Evolutionary conservation across 2,329 filamentous ascomycete genomes (phyloP).

Genomic region (Fusarium euwallaceae): DNA sequence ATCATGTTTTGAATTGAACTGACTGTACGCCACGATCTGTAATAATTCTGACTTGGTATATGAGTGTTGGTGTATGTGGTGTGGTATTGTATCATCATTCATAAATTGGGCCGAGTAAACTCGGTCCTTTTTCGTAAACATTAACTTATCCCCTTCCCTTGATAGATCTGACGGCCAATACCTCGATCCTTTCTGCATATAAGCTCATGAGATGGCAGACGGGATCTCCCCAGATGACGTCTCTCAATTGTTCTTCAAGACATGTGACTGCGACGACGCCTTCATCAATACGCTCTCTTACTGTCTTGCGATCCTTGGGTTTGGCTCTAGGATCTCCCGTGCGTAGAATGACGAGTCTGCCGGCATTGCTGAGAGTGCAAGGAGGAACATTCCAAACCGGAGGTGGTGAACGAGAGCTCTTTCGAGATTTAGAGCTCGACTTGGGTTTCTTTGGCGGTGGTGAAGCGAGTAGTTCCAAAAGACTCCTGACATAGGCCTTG

Average conservation of each 20-base stretch:
- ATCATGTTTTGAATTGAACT: background rate
- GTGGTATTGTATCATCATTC: conserved; percentile 15
- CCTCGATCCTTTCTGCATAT: conserved; percentile 79
- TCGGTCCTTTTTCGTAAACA: conserved; percentile 9
- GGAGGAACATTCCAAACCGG: conserved; percentile 73
- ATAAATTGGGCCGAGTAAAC: background rate
- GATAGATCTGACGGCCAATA: conserved; percentile 72
- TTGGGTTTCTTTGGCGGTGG: conserved; percentile 61
- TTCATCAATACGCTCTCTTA: conserved; percentile 65
- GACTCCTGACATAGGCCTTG: conserved; percentile 78
- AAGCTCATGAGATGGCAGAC: conserved; percentile 84
- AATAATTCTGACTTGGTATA: background rate
- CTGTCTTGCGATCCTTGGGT: conserved; percentile 60
- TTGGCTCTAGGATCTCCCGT: conserved; percentile 57
- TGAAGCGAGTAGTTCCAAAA: conserved; percentile 77
- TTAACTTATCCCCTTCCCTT: conserved; percentile 40
- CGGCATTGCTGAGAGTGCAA: conserved; percentile 77
- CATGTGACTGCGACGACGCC: conserved; percentile 78
- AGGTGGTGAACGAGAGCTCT: conserved; percentile 29
- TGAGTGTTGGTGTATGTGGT: background rate
- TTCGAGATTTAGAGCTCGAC: conserved; percentile 32
- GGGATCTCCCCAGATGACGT: conserved; percentile 84
- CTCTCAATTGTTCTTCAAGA: conserved; percentile 75
- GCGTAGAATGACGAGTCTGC: conserved; percentile 76
- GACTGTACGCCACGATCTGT: background rate